Evolutionary conservation across 108 stramenopile species (phyloP), one percentile per base, ranked within the genome.

Genomic region (Discostella stelligeroides): DNA sequence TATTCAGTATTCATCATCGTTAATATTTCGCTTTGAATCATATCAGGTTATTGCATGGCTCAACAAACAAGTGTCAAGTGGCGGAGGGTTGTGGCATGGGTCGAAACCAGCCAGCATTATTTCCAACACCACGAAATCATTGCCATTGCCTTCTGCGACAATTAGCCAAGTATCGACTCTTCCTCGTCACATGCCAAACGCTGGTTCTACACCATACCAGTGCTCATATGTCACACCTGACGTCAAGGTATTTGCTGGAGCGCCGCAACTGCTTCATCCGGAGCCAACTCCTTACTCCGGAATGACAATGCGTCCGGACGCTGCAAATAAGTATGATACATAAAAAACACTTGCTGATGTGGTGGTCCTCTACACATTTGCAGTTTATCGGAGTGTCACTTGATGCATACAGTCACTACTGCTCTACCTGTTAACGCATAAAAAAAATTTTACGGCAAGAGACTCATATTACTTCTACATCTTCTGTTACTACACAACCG

Each of bases 21-120:
- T n/a, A 14, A 24, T 63, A 7, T 6, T 29, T 40, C n/a, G 11
- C 24, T 57, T 54, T 7, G 11, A 20, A 39, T 38, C 30, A 23
- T 67, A 0, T 4, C 47, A 74, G 73, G 74, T 76, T 30, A 79
- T 79, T 27, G 70, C 79, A 24, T 79, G 79, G 79, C 48, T 79
- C 54, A 79, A 79, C 47, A 72, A 68, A 27, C 79, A 79, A 30
- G 10, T 74, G 47, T 59, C 64, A 5, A 50, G 49, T 50, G 18
- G 34, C 34, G 73, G 64, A 18, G 47, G 27, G 39, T 29, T 51
- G 30, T 74, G 73, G 73, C 47, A 51, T 24, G 57, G 63, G 39
- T 41, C 37, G 28, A 49, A 45, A 27, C 23, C 68, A n/a, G 43
- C 43, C 43, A 45, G 43, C 1, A 60, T 23, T 27, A 55, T 10